Base-by-base conservation (phyloP, 2,329 filamentous ascomycete species). In the Phialemoniopsis sp. region DNA sequence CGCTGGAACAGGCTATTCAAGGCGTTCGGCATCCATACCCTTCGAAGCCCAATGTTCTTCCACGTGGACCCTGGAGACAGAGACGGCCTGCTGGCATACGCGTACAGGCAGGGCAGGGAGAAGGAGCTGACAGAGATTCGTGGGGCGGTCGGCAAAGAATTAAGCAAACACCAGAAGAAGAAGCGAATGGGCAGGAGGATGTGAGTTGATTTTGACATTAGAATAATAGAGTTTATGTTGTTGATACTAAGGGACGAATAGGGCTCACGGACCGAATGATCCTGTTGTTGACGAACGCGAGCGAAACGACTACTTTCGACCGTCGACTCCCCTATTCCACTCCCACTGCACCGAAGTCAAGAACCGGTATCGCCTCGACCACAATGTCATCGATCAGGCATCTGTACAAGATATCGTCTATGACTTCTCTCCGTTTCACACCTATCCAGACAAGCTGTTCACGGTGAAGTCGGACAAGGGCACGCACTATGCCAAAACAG, bases 21-120 rank as follows among this genome's bases (percentile, higher is more conserved):
- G 26, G 76, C 73, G 3, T 78, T 88, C 33, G 74, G 81, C 36
- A 91, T 91, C 34, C 70, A 74, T 2, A 78, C 89, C 50, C 64
- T 93, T 30, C 73, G 87, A 13, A 89, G 85, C 48, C 87, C 85
- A 0, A 86, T 91, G 82, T 85, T 90, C 52, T 91, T 89, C 65
- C 87, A 93, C 53, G 71, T 87, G 13, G 86, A 91, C 52, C 87
- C 87, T 0, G 69, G 76, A 1, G 86, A 91, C 57, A 70, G 85
- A 2, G 87, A 91, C 62, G 82, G 82, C 0, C 63, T 91, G 50
- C 63, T 90, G 16, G 82, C 80, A 1, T 86, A 82, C 59, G 74
- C 84, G 0, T 80, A 85, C 50, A 70, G 76, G 41, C 66, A 73
- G 14, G 72, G 72, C 0, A 63, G 80, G n/a, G 73, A 80, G 42